Conservation (phyloP, 352 stramenopile genomes). For the Sclerospora graminicola region DNA sequence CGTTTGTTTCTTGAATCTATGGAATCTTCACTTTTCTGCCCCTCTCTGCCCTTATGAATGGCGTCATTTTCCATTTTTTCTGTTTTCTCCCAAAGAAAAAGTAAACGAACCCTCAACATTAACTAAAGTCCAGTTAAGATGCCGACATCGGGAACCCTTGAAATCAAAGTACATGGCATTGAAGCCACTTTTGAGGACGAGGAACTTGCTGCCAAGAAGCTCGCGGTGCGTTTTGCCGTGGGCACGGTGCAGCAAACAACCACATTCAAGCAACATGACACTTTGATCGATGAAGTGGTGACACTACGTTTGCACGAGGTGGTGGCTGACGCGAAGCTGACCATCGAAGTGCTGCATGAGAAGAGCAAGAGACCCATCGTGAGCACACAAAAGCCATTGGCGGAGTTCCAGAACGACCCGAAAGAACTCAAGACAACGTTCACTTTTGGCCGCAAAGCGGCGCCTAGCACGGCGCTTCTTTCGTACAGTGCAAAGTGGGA, state of each 20-base stretch:
- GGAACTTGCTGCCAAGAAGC: constrained; percentile 8
- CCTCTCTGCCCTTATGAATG: no score
- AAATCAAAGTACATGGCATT: constrained; percentile 25
- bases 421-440: constrained; percentile 29
- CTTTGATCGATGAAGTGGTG: constrained; percentile 23
- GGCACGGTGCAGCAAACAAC: constrained; percentile 15
- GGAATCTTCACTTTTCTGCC: no score
- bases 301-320: constrained; percentile 26
- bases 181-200: constrained; percentile 18
- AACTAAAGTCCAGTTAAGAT: constrained; percentile 5
- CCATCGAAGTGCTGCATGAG: constrained; percentile 8
- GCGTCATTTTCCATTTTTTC: constrained; percentile 16
- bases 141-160: constrained; percentile 25
- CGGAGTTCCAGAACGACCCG: constrained; percentile 19
- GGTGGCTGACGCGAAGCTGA: constrained; percentile 18
- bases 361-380: constrained; percentile 31
- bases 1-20: no score
- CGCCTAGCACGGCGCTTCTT: constrained; percentile 19
- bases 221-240: constrained; percentile 19
- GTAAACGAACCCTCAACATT: neutral
- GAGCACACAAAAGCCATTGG: constrained; percentile 21
- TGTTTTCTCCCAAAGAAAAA: no score
- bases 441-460: constrained; percentile 23
- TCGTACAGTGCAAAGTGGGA: constrained; percentile 21
- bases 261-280: constrained; percentile 19